Percentiles rank a stretch among this genome's conserved stretches.
Evolutionary conservation across 2,329 filamentous ascomycete species (phyloP).

Genomic region (Aspergillus fischeri): DNA sequence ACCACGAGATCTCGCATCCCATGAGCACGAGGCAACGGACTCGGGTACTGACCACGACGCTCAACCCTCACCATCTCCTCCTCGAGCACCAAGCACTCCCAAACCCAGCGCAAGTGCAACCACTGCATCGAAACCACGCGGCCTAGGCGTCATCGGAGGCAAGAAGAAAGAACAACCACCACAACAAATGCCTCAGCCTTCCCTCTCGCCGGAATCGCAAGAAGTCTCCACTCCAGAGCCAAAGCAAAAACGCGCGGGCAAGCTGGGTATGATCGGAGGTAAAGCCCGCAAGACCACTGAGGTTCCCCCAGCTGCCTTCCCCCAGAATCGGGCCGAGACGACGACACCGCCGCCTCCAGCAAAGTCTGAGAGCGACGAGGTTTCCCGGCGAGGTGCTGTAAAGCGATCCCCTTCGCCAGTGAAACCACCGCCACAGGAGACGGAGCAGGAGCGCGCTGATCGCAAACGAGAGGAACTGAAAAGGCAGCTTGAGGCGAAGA

Average conservation of each 20-base stretch:
- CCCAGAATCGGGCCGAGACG: not conserved
- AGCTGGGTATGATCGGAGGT: constrained; percentile 36
- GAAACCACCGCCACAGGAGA: constrained; percentile 20
- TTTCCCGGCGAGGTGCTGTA: not conserved
- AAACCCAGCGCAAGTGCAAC: not conserved
- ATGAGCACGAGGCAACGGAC: not conserved
- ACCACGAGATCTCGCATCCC: not conserved
- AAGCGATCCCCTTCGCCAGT: constrained; percentile 1
- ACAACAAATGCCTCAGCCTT: constrained; percentile 1
- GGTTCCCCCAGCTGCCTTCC: constrained; percentile 2
- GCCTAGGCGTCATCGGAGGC: constrained; percentile 30
- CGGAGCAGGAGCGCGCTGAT: constrained; percentile 52
- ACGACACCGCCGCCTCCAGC: not conserved
- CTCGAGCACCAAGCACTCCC: not conserved
- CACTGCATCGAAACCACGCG: constrained; percentile 13
- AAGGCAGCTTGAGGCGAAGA: constrained; percentile 47
- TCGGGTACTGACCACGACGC: not conserved
- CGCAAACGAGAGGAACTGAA: constrained; percentile 55
- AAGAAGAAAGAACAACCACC: constrained; percentile 20
- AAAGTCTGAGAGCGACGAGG: not conserved
- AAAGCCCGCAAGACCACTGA: constrained; percentile 13
- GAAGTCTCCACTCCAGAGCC: not conserved
- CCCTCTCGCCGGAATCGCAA: not conserved
- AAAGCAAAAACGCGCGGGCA: constrained; percentile 12
- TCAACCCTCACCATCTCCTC: not conserved